Base-by-base conservation (phyloP, 116 monocot genomes). In the Dioscorea cayenensis region DNA sequence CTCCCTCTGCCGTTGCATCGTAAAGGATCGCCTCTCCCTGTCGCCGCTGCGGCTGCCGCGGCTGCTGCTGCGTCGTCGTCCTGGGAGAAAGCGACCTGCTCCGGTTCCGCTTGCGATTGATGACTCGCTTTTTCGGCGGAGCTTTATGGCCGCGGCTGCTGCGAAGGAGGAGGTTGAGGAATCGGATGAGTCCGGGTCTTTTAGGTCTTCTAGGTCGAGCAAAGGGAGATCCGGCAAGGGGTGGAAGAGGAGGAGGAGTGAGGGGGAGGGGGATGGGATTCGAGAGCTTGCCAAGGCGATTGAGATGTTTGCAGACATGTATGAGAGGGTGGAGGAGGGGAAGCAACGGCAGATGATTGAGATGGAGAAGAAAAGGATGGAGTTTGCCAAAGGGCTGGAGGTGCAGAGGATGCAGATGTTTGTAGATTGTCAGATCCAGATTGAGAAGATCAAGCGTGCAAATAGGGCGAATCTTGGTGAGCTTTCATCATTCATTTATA, bases 361-460 rank as follows among this genome's bases (percentile, higher is more conserved):
- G 63, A 50, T 80, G 72, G 84, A 84, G 80, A 77, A 74, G 76
- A 77, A 77, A 67, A 51, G 77, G 73, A 80, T 84, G 77, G 84
- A 84, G 64, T 84, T 84, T 60, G 70, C 71, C 12, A 80, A 75
- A 64, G 77, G 74, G 38, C 60, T 84, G 14, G 84, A 84, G 67
- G 70, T 80, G 28, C 80, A 84, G 67, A 64, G 84, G 71, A 80
- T 80, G 84, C 80, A 84, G 76, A 77, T 80, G 64, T 77, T 84
- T 68, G 74, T 80, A 28, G 80, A 84, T 49, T 67, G 74, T 0
- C 80, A 80, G 74, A 67, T 83, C 49, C 67, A 84, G 68, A 59
- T 84, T 14, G 71, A 65, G 63, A 80, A 77, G 69, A 74, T 77
- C 69, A 78, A 76, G 73, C 61, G 74, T 6, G 5, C 58, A 13